phyloP scores from a whole-genome alignment of 345 rosid species.

The Rubroshorea leprosula region DNA sequence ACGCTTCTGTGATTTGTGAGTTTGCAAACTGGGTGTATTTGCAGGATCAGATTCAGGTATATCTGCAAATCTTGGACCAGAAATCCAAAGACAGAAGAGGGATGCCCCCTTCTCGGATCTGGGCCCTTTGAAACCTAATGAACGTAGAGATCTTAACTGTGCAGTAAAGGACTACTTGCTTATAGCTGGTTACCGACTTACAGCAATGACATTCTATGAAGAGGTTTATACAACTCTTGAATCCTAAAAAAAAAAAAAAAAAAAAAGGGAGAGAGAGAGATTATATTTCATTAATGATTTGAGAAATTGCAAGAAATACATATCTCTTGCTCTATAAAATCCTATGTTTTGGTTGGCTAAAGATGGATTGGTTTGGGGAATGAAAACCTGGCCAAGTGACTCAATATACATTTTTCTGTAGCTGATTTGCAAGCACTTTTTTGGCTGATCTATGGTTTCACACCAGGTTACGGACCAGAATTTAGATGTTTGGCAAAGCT shows the following conservation, averaged over 20 bases:
- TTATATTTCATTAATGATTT: background rate
- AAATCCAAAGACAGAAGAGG: slow-evolving; percentile 46
- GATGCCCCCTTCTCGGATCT: slow-evolving; percentile 55
- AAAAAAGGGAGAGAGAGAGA: too few species aligned
- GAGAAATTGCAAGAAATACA: too few species aligned
- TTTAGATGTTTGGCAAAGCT: slow-evolving; percentile 78
- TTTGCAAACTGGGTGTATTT: slow-evolving; percentile 17
- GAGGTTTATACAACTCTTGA: slow-evolving; percentile 45
- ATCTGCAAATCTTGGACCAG: slow-evolving; percentile 36
- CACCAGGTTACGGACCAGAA: slow-evolving; percentile 91
- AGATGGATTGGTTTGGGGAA: background rate
- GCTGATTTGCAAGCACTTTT: slow-evolving; percentile 5
- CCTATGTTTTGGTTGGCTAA: background rate
- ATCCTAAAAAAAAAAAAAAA: too few species aligned
- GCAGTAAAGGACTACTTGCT: slow-evolving; percentile 94
- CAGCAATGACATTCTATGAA: slow-evolving; percentile 96
- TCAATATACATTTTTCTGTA: background rate
- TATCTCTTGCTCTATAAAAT: background rate
- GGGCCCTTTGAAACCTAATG: slow-evolving; percentile 79
- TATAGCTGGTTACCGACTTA: slow-evolving; percentile 87
- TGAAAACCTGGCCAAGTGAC: background rate
- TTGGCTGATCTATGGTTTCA: slow-evolving; percentile 17
- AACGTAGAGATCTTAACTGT: slow-evolving; percentile 85
- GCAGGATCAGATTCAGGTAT: slow-evolving; percentile 47
- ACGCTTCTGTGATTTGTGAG: slow-evolving; percentile 5